Percentiles rank a stretch among this genome's conserved stretches.
These are phyloP conservation scores for Gonapodya sp. DNA, from an alignment of 192 early-diverging fungal species.

Conservation along the genomic window DNA sequence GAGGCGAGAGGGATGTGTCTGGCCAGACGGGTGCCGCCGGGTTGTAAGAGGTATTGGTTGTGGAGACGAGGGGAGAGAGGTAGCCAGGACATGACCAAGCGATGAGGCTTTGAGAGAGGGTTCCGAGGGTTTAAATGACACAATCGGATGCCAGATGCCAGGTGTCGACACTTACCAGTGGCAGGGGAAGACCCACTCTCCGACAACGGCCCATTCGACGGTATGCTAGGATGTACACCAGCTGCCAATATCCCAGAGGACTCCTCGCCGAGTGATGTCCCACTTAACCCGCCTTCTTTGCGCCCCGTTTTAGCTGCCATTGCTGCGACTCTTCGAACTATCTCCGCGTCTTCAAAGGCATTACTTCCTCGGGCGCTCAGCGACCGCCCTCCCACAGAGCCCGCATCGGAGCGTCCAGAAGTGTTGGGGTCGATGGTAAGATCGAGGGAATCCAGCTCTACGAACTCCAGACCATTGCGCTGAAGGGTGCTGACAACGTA, in stretches of 20 bases:
- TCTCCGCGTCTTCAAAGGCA: constrained; percentile 4
- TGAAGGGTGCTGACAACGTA: constrained; percentile 43
- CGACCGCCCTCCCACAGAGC: background rate
- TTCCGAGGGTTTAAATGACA: background rate
- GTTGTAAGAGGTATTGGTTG: background rate
- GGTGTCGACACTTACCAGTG: too few species aligned
- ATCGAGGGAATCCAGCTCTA: constrained; percentile 23
- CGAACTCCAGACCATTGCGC: constrained; percentile 23
- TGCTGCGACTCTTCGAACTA: background rate
- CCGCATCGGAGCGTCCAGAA: constrained; percentile 1
- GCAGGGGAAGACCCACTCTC: too few species aligned
- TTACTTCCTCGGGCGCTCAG: background rate
- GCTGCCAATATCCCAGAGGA: background rate
- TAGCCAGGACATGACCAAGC: background rate
- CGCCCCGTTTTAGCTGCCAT: background rate
- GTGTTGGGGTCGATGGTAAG: constrained; percentile 13
- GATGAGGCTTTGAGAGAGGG: background rate
- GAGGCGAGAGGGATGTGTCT: background rate
- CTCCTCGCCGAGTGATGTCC: background rate
- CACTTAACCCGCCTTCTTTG: background rate
- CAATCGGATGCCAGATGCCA: background rate
- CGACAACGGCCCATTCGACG: background rate
- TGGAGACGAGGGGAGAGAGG: background rate
- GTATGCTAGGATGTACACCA: background rate
- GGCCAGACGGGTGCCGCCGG: background rate